These are phyloP conservation scores for Acacia acuminata DNA, from an alignment of 306 rosid species.

Conservation along the genomic window DNA sequence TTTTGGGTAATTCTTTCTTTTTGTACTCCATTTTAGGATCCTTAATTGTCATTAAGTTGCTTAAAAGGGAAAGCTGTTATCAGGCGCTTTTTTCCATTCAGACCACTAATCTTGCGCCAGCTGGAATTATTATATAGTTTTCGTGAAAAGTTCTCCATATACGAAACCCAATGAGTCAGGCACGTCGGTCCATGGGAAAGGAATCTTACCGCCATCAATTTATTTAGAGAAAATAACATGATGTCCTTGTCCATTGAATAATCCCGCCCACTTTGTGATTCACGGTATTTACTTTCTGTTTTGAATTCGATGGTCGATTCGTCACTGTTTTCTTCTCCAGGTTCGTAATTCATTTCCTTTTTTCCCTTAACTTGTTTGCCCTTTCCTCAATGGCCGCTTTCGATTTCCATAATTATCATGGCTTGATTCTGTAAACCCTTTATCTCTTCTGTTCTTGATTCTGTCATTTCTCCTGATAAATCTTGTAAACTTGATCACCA, in stretches of 20 bases:
- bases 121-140: neutral
- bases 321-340: slow-evolving; percentile 18
- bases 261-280: neutral
- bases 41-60: neutral
- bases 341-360: slow-evolving; percentile 21
- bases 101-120: neutral
- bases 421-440: slow-evolving; percentile 1
- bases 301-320: slow-evolving; percentile 36
- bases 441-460: neutral
- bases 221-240: too few relatives aligned
- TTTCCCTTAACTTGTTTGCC: neutral
- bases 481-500: neutral
- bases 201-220: neutral
- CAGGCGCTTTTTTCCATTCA: neutral
- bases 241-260: neutral
- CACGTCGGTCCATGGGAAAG: neutral
- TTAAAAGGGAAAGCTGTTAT: too few relatives aligned
- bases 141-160: neutral
- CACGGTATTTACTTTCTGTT: neutral
- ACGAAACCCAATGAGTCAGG: neutral
- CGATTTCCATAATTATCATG: neutral
- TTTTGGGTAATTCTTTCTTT: too few relatives aligned
- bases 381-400: neutral
- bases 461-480: neutral
- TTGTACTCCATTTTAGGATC: neutral